phyloP scores from a whole-genome alignment of 495 filamentous ascomycete species.

The Tetracladium setigerum region DNA sequence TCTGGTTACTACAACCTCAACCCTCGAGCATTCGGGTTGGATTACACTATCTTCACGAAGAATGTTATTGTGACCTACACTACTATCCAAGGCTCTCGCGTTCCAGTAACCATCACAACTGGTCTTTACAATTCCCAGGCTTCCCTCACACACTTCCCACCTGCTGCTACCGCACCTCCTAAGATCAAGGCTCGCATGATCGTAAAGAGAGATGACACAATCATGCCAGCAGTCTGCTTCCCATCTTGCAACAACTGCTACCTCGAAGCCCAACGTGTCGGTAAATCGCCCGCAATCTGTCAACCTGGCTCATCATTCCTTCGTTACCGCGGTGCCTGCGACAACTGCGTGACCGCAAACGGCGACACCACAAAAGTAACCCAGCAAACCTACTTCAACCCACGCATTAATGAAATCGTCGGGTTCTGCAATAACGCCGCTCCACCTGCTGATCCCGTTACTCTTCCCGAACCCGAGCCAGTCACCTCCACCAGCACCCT shows the following conservation, averaged over 20 bases:
- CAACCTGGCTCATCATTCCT: conserved; percentile 31
- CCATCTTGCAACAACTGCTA: conserved; percentile 43
- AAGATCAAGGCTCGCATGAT: conserved; percentile 7
- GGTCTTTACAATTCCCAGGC: conserved; percentile 41
- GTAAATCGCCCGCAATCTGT: conserved; percentile 42
- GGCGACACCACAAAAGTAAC: conserved; percentile 3
- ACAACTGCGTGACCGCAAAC: conserved; percentile 23
- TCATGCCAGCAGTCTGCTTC: conserved; percentile 41
- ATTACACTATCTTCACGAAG: conserved; percentile 48
- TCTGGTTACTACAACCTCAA: conserved; percentile 57
- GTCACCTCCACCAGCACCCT: too few species aligned
- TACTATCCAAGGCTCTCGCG: background rate
- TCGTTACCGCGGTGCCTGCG: conserved; percentile 29
- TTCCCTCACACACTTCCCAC: conserved; percentile 28
- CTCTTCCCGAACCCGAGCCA: too few species aligned
- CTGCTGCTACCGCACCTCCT: background rate
- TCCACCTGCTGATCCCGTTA: too few species aligned
- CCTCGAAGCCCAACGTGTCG: conserved; percentile 36
- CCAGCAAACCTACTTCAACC: conserved; percentile 10
- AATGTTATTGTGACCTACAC: conserved; percentile 15
- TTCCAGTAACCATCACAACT: conserved; percentile 27
- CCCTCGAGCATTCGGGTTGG: conserved; percentile 53
- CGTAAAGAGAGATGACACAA: conserved; percentile 28
- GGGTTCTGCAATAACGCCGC: background rate
- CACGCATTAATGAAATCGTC: background rate